A percentile compares a stretch with the other conserved stretches of the same genome.
These are phyloP conservation scores for Globisporangium iwayamae DNA, from an alignment of 352 stramenopile species.

Conservation along the genomic window DNA sequence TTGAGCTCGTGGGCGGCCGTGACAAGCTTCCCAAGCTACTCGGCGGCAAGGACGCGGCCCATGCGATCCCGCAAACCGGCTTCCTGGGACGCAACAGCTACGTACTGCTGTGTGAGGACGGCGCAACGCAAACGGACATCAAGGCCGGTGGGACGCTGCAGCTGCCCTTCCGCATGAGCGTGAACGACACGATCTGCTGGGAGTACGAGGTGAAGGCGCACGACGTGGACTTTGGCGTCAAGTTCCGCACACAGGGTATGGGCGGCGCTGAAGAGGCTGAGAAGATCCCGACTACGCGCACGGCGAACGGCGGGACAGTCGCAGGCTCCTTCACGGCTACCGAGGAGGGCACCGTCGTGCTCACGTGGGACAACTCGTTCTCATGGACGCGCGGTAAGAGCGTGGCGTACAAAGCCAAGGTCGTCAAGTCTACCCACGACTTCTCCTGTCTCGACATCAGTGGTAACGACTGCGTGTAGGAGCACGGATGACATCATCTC, in stretches of 20 bases:
- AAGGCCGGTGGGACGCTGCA: conserved; percentile 53
- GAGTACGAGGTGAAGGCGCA: conserved; percentile 62
- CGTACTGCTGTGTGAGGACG: conserved; percentile 64
- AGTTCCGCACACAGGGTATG: conserved; percentile 66
- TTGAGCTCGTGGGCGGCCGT: conserved; percentile 41
- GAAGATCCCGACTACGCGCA: conserved; percentile 42
- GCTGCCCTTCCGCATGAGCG: conserved; percentile 63
- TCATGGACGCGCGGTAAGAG: conserved; percentile 68
- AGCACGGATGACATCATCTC: background rate
- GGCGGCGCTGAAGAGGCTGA: conserved; percentile 59
- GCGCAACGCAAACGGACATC: conserved; percentile 64
- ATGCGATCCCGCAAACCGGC: conserved; percentile 59
- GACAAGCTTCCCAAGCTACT: conserved; percentile 55
- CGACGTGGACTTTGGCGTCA: conserved; percentile 69
- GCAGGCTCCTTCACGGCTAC: conserved; percentile 57
- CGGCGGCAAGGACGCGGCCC: conserved; percentile 46
- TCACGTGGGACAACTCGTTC: conserved; percentile 73
- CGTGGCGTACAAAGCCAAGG: conserved; percentile 74
- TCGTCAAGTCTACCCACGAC: conserved; percentile 74
- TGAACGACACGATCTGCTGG: conserved; percentile 76
- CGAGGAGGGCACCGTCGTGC: conserved; percentile 63
- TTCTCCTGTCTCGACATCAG: conserved; percentile 74
- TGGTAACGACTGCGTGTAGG: conserved; percentile 64
- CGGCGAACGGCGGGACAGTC: conserved; percentile 32
- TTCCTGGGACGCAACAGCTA: conserved; percentile 63